Base-by-base conservation (phyloP, 768 basidiomycete genomes). In the Rhizopogon roseolus region DNA sequence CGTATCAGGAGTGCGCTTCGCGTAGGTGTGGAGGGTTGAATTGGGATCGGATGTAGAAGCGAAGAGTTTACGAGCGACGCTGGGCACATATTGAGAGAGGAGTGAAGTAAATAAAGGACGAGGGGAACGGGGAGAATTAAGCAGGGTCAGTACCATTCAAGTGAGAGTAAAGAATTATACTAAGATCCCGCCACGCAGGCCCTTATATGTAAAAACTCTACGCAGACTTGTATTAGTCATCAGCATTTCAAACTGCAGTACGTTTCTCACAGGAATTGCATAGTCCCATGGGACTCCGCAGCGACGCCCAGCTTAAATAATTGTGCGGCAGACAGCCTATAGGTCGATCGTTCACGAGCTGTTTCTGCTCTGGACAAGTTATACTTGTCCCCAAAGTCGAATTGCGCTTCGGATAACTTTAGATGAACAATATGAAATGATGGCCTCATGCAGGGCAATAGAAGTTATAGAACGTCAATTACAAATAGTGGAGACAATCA, bases 61-160 rank as follows among this genome's bases (percentile, higher is more conserved):
- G 13, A 50, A 43, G 3, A 66, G 56, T 41, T 11, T 57, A 38
- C 65, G 73, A 60, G 74, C 53, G 54, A 77, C 54, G 53, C 61
- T 66, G 57, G 73, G 73, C 53, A 71, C 79, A 79, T 81, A 66
- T 60, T 78, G 74, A 1, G 71, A 67, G 7, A 67, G 59, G 54
- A 80, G 41, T 13, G 77, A 63, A 57, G 76, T 66, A 53, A 75
- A 71, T 52, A 79, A 61, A 55, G 76, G 71, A 57, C 76, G 79
- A 54, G 79, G 70, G 54, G 76, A 74, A 54, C 65, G 67, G 54
- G 64, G 56, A 32, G 66, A 66, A 52, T 60, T 62, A 19, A 63
- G 49, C 41, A 67, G 70, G 52, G 67, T 56, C n/a, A 69, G 69
- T 64, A 68, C 71, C 72, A 73, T 73, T 72, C 72, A 71, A 68